Percentiles rank a stretch among this genome's conserved stretches.
Conservation (phyloP, 257 asterid genomes). For the Capsicum pubescens region DNA sequence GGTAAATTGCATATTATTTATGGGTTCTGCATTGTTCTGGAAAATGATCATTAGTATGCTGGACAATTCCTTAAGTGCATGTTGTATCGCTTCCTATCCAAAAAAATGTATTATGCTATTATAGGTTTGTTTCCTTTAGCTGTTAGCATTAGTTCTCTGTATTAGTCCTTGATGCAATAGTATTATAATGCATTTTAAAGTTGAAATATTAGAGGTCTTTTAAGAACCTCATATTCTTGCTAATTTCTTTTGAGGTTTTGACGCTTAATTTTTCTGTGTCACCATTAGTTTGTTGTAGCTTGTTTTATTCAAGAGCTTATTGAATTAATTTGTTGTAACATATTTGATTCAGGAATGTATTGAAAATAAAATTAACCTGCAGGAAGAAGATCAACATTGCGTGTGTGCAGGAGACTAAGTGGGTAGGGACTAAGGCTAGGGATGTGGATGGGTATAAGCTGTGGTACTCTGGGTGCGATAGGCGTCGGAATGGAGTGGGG, state of each 20-base stretch:
- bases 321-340: neutral
- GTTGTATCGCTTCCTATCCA: neutral
- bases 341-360: neutral
- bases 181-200: neutral
- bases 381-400: neutral
- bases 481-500: no score
- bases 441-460: no score
- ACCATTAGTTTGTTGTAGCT: neutral
- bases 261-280: neutral
- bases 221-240: neutral
- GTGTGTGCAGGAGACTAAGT: no score
- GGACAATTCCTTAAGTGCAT: neutral
- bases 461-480: no score
- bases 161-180: neutral
- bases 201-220: constrained; percentile 14
- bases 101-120: neutral
- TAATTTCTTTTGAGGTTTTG: neutral
- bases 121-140: neutral
- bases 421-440: no score
- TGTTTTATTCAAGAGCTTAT: neutral
- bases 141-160: neutral
- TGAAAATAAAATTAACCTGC: neutral
- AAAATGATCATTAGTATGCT: neutral
- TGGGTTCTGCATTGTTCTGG: neutral
- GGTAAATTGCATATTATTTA: constrained; percentile 49